Conservation (phyloP, 176 grass and related monocot species). For the Oryza longistaminata region DNA sequence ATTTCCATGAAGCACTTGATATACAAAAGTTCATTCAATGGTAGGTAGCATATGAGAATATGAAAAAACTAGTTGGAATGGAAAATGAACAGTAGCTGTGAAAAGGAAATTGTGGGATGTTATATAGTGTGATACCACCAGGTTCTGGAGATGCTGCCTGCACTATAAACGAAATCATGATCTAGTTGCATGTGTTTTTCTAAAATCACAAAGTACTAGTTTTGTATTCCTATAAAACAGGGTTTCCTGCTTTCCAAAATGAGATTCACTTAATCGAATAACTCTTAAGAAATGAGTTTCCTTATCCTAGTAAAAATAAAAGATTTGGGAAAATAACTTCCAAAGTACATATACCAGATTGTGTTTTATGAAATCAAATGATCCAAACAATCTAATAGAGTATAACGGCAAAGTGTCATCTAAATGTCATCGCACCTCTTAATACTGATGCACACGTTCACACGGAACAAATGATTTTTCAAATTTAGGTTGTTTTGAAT, state of each 20-base stretch:
- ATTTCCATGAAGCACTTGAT: not conserved
- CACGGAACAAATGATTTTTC: not conserved
- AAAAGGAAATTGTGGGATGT: not conserved
- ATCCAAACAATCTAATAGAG: not conserved
- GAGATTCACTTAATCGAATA: not conserved
- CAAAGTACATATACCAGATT: not conserved
- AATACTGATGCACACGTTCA: conserved; percentile 21
- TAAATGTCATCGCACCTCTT: conserved; percentile 13
- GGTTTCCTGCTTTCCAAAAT: not conserved
- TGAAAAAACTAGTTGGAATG: not conserved
- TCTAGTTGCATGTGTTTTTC: not conserved
- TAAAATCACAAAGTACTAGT: not conserved
- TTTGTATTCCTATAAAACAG: not conserved
- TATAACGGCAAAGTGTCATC: conserved; percentile 9
- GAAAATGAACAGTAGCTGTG: not conserved
- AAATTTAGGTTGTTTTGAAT: conserved; percentile 4
- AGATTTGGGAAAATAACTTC: not conserved
- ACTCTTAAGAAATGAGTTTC: not conserved
- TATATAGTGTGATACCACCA: not conserved
- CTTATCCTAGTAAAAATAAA: not conserved
- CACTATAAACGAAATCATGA: not conserved
- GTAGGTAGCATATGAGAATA: not conserved
- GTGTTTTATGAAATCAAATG: not conserved
- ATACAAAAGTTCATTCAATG: not conserved
- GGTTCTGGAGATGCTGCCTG: not conserved